A percentile compares a stretch with the other conserved stretches of the same genome.
These are phyloP conservation scores for Amoebophrya sp. DNA, from an alignment of 169 alveolate genomes.

Conservation along the genomic window DNA sequence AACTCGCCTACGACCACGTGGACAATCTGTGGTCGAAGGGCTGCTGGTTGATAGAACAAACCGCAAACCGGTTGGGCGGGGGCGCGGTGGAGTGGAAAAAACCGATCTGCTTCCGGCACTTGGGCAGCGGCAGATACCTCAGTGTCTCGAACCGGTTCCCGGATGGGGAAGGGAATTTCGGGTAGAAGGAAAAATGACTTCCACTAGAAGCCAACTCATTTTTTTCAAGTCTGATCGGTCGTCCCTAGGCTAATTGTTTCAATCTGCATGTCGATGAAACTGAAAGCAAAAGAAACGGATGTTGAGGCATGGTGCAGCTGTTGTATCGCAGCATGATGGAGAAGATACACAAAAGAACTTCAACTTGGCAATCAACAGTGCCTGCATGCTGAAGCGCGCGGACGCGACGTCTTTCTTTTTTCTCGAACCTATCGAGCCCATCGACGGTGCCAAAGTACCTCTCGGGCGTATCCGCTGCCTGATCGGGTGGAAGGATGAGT, in stretches of 20 bases:
- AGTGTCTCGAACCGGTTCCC: not conserved
- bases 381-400: not conserved
- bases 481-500: not conserved
- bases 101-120: not conserved
- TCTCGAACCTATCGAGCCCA: not conserved
- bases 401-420: not conserved
- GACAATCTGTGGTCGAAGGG: not conserved
- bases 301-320: too few relatives aligned
- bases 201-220: too few relatives aligned
- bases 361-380: too few relatives aligned
- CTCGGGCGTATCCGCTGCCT: not conserved
- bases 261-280: too few relatives aligned
- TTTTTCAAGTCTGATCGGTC: too few relatives aligned
- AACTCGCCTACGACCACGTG: not conserved
- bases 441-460: not conserved
- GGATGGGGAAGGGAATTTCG: not conserved
- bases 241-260: too few relatives aligned
- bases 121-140: not conserved
- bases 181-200: too few relatives aligned
- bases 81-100: not conserved
- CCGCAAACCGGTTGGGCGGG: not conserved
- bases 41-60: not conserved
- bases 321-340: too few relatives aligned
- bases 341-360: too few relatives aligned
- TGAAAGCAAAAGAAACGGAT: too few relatives aligned